A percentile compares a stretch with the other conserved stretches of the same genome.
Conservation (phyloP, 2,329 filamentous ascomycete genomes). For the Aspergillus puulaauensis region DNA sequence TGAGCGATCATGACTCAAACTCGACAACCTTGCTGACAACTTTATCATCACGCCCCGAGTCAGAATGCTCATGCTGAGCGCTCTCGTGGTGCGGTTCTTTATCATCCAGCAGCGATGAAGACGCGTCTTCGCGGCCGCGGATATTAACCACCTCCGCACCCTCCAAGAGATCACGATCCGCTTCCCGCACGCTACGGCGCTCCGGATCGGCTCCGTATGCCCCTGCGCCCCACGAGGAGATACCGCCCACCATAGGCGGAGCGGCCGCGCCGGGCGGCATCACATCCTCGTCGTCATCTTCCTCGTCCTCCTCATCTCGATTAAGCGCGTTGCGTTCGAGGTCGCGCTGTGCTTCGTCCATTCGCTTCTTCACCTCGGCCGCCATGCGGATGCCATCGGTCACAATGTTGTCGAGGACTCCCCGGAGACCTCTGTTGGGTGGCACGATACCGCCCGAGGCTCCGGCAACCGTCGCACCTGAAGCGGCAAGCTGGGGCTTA, state of each 20-base stretch:
- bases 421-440: conserved; percentile 74
- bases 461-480: conserved; percentile 45
- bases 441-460: conserved; percentile 61
- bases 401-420: conserved; percentile 95
- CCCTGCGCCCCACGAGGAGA: conserved; percentile 39
- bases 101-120: conserved; percentile 26
- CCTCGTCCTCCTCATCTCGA: conserved; percentile 67
- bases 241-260: conserved; percentile 32
- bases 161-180: conserved; percentile 63
- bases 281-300: conserved; percentile 64
- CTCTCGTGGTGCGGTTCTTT: conserved; percentile 18
- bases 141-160: conserved; percentile 67
- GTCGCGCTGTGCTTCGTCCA: conserved; percentile 94
- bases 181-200: conserved; percentile 49
- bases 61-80: background rate
- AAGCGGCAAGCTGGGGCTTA: conserved; percentile 41
- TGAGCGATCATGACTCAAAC: conserved; percentile 29
- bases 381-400: conserved; percentile 96
- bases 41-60: conserved; percentile 18
- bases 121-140: conserved; percentile 31
- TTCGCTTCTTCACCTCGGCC: conserved; percentile 82
- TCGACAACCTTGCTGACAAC: conserved; percentile 39
- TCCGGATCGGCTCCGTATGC: conserved; percentile 58
- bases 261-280: conserved; percentile 20
- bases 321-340: conserved; percentile 75